phyloP scores from a whole-genome alignment of 371 early-diverging fungal genomes.

The Syncephalastrum monosporum region DNA sequence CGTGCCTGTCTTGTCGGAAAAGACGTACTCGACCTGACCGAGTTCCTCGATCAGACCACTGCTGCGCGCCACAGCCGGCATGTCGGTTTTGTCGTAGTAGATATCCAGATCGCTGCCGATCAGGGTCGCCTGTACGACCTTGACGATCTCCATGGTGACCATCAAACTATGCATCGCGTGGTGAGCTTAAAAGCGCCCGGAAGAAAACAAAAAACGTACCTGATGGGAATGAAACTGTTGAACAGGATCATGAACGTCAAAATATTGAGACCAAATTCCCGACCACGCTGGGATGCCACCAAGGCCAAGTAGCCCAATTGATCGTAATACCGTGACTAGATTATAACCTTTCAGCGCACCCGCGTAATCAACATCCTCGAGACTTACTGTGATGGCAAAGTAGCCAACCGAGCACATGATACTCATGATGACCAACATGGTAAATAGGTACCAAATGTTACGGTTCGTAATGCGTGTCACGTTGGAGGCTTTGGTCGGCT shows the following conservation, averaged over 20 bases:
- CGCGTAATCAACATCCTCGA: neutral
- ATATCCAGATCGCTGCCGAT: conserved; percentile 87
- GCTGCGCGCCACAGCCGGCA: conserved; percentile 84
- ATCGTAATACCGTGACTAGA: conserved; percentile 35
- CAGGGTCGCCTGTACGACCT: conserved; percentile 75
- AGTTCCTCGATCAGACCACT: conserved; percentile 92
- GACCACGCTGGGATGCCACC: conserved; percentile 22
- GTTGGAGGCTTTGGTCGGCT: conserved; percentile 50
- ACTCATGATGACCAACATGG: conserved; percentile 81
- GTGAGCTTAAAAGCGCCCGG: neutral
- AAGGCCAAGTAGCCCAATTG: conserved; percentile 43
- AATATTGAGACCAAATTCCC: conserved; percentile 70
- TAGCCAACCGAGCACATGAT: conserved; percentile 83
- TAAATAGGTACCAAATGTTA: conserved; percentile 90
- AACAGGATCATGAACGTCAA: conserved; percentile 87
- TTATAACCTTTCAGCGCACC: neutral
- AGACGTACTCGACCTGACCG: conserved; percentile 85
- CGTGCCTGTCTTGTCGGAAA: conserved; percentile 94
- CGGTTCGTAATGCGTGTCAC: conserved; percentile 90
- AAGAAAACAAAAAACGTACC: conserved; percentile 21
- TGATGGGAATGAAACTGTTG: conserved; percentile 91
- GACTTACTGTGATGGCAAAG: conserved; percentile 53
- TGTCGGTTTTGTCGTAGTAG: conserved; percentile 82
- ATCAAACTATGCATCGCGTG: conserved; percentile 61
- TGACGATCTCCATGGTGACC: conserved; percentile 92